Evolutionary conservation across 2,329 filamentous ascomycete species (phyloP), one percentile per base, ranked within the genome.

Genomic region (Pestalotiopsis sp.): DNA sequence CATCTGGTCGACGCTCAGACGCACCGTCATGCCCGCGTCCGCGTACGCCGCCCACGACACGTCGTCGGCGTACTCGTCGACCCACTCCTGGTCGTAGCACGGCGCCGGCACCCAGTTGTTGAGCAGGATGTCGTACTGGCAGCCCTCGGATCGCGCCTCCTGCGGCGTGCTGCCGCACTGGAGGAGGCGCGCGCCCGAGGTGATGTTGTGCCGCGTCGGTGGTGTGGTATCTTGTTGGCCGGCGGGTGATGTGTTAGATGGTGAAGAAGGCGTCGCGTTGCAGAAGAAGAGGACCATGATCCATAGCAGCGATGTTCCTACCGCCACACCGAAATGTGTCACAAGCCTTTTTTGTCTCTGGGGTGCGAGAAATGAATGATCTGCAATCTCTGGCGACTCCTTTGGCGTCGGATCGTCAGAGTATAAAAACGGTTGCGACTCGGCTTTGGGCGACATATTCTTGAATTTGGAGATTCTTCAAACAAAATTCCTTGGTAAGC

Each of bases 21-120:
- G 68, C 27, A 68, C 69, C 14, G 75, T 75, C 70, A 74, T 68
- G 9, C 68, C 71, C n/a, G 69, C 70, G 66, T 77, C 75, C 13
- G 70, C 69, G 56, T 69, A 77, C 0, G 68, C 75, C 38, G 62
- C 68, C 74, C 75, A 76, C 38, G 71, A 73, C 12, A 63, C 62
- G 65, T 76, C 75, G 17, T 76, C 75, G 36, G 64, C 64, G 59
- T 77, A 77, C 64, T 76, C 74, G 20, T 71, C 73, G 23, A 75
- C 67, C 20, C 66, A 73, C 27, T 75, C 74, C 17, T 68, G 68
- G 64, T 75, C 73, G 64, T 61, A 71, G 58, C 73, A 75, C 20
- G 60, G 64, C 5, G 66, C 69, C 1, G 73, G 75, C 9, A 76
- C 72, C 74, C 74, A 76, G 49, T 73, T 71, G 66, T 76, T 76